A percentile compares a stretch with the other conserved stretches of the same genome.
Evolutionary conservation across 352 stramenopile genomes (phyloP).

Genomic region (Albugo candida): DNA sequence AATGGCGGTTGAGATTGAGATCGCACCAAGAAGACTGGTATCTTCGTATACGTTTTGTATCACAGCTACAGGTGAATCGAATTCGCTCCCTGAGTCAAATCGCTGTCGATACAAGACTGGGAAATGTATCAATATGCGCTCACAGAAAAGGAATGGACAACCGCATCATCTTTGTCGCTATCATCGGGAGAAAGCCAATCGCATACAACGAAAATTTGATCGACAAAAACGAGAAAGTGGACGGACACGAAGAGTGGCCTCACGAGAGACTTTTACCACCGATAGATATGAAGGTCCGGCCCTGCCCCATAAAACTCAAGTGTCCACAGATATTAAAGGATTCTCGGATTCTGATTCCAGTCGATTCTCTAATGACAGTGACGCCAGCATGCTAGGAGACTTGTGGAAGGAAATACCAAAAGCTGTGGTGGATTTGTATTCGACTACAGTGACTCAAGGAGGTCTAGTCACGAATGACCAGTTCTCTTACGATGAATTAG

Average conservation of each 20-base stretch:
- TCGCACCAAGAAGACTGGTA: neutral
- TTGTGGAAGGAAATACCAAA: constrained; percentile 35
- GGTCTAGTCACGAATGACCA: constrained; percentile 15
- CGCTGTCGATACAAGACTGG: constrained; percentile 73
- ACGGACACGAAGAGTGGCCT: constrained; percentile 23
- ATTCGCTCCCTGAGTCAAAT: neutral
- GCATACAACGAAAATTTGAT: constrained; percentile 80
- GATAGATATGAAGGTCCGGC: no score
- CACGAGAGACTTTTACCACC: neutral
- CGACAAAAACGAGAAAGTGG: constrained; percentile 68
- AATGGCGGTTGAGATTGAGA: neutral
- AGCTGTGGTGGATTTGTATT: constrained; percentile 5
- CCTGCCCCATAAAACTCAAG: no score
- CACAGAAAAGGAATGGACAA: constrained; percentile 70
- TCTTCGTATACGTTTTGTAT: neutral
- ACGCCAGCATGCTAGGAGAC: constrained; percentile 18
- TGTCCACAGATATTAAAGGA: no score
- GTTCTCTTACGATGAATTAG: constrained; percentile 67
- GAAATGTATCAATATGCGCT: constrained; percentile 68
- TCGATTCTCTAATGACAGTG: constrained; percentile 35
- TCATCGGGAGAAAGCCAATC: constrained; percentile 78
- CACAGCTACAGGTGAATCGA: neutral
- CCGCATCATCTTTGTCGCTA: constrained; percentile 74
- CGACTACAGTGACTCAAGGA: constrained; percentile 2
- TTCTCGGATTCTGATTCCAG: constrained; percentile 23